A percentile compares a stretch with the other conserved stretches of the same genome.
phyloP scores from a whole-genome alignment of 352 stramenopile species.

The Phytophthora tentaculata region DNA sequence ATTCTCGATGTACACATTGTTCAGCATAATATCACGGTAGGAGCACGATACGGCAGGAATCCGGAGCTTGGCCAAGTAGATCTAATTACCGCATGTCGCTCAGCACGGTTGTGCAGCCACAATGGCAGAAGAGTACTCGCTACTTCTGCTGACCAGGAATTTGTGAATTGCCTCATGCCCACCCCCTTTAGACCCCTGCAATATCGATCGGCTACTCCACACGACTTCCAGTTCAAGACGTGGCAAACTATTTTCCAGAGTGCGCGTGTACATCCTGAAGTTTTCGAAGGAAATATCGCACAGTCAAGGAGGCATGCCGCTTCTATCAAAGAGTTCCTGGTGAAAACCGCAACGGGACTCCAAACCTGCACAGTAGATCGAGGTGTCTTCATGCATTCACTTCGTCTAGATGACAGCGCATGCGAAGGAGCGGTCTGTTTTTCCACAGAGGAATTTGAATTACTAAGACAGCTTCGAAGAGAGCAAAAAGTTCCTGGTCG shows the following conservation, averaged over 20 bases:
- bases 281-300: background rate
- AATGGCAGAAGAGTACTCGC: background rate
- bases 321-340: background rate
- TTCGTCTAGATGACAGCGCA: background rate
- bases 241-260: background rate
- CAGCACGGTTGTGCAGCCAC: background rate
- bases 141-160: background rate
- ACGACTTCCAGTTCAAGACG: background rate
- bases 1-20: background rate
- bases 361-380: background rate
- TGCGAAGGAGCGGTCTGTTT: background rate
- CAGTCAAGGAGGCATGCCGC: background rate
- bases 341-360: background rate
- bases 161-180: background rate
- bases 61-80: background rate
- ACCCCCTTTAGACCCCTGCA: background rate
- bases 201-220: background rate
- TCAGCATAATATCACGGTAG: background rate
- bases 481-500: background rate
- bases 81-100: background rate
- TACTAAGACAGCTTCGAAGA: background rate
- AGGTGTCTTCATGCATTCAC: background rate
- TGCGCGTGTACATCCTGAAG: background rate
- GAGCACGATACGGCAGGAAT: background rate
- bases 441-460: background rate